Evolutionary conservation across 331 rosid species (phyloP), one percentile per base, ranked within the genome.

Genomic region (Dryas integrifolia): DNA sequence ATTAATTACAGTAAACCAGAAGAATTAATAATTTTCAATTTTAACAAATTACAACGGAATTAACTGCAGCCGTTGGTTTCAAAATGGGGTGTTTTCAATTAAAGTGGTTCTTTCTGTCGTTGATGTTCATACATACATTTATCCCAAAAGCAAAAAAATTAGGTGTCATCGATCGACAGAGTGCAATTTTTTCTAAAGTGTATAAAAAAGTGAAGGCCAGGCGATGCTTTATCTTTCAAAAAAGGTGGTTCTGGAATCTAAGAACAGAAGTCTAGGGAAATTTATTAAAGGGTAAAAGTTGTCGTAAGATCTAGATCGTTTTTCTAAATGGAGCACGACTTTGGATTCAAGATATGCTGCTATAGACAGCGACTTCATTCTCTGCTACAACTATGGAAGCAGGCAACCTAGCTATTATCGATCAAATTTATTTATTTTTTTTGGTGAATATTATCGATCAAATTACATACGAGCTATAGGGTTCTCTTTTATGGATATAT

Each of bases 101-200:
- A 30, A 30, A 30, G 35, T 30, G 35, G 3, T 2, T 30, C 35
- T 30, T 30, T 30, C 35, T 30, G 35, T 30, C 35, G 35, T 30
- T 30, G 35, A 30, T 30, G 35, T 30, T 30, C 3, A 30, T 30
- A 30, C 35, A 30, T 30, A 30, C 35, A 30, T 30, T 30, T 30
- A 1, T 30, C 35, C 35, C 2, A 30, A 30, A 78, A 58, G 64
- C 44, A 7, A 3, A 13, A 15, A 1, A 30, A 1, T 30, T 30
- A 30, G 50, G 79, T 79, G 82, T 65, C 65, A 79, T 82, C 83
- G 35, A 30, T 30, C 35, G 35, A 46, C 24, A 77, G 7, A 12
- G 30, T 70, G 69, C 83, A 81, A 79, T 65, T 78, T 80, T 80
- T 80, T 85, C 79, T 69, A 88, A 83, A 82, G 82, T 74, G 85